Base-by-base conservation (phyloP, 2,329 filamentous ascomycete genomes). In the Penicillium sp. region DNA sequence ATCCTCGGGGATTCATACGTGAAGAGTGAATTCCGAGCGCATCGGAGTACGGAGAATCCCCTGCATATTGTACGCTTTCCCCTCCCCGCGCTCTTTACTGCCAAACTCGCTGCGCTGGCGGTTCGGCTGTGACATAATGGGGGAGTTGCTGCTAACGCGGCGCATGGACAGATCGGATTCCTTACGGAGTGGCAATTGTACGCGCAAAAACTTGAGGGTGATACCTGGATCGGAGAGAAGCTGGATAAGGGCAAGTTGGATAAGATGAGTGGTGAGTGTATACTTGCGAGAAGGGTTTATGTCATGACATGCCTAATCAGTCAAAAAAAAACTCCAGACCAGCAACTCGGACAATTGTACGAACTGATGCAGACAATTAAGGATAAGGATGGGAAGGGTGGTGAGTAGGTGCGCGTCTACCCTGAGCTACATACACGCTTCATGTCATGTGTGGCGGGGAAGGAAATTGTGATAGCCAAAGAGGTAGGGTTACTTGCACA, bases 141-240 rank as follows among this genome's bases (percentile, higher is more conserved):
- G n/a, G n/a, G 5, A 19, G 26, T 19, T 23, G 48, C 45, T 66
- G 62, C 56, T 41, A 8, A 30, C 30, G 9, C 49, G 8, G 41
- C 60, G 13, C 3, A 9, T 23, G 7, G 45, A 15, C 67, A 96
- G 92, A 92, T 98, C 70, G 95, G 94, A 1, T 99, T 99, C 77
- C 83, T 99, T 69, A 94, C 91, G 0, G 93, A 98, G 77, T 99
- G 94, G 94, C 95, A 99, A 77, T 81, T 92, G 56, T 99, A 98
- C 74, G 93, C 93, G 2, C 94, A 99, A 75, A 89, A 92, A 74
- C 81, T 99, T 17, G 94, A 98, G 73, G 94, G 93, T 0, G 90
- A 96, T 57, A 77, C 84, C 0, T 98, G 95, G 95, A 84, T 86
- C 63, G 94, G 90, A 1, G 91, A 92, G 66, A 94, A 90, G 75